phyloP scores from a whole-genome alignment of 352 stramenopile genomes.

The Phytophthora capsici region DNA sequence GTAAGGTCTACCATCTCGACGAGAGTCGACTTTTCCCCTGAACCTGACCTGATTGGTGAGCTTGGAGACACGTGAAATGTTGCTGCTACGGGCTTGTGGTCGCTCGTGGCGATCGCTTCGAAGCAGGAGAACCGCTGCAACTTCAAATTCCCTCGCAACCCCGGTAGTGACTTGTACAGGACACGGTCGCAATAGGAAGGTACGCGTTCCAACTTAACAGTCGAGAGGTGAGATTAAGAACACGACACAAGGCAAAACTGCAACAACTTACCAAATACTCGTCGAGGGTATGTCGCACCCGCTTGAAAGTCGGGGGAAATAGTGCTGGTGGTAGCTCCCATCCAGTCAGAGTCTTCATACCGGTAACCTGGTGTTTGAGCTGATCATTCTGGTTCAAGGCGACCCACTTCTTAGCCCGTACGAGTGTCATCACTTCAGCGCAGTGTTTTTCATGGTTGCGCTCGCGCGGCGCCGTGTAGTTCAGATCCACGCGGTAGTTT shows the following conservation, averaged over 20 bases:
- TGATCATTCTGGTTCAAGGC: conserved; percentile 80
- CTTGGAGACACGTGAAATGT: conserved; percentile 59
- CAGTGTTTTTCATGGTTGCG: conserved; percentile 75
- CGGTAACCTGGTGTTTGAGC: conserved; percentile 68
- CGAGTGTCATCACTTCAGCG: conserved; percentile 61
- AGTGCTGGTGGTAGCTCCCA: conserved; percentile 70
- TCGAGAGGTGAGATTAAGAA: too few species aligned
- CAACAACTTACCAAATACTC: conserved; percentile 35
- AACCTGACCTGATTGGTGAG: conserved; percentile 30
- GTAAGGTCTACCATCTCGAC: conserved; percentile 69
- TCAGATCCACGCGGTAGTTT: conserved; percentile 87
- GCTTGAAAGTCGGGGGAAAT: conserved; percentile 89
- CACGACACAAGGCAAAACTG: neutral
- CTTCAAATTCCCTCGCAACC: conserved; percentile 58
- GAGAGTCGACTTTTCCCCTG: conserved; percentile 42
- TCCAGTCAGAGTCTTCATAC: conserved; percentile 56
- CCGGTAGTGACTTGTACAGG: conserved; percentile 81
- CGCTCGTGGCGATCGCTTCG: conserved; percentile 73
- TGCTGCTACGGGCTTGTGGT: conserved; percentile 84
- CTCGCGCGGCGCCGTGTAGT: conserved; percentile 51
- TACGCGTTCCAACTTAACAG: conserved; percentile 62
- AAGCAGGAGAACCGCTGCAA: conserved; percentile 64
- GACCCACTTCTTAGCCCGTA: conserved; percentile 69
- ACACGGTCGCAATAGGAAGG: conserved; percentile 89
- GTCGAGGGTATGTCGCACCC: conserved; percentile 55